Evolutionary conservation across 2,329 filamentous ascomycete genomes (phyloP).

Genomic region (Ascochyta fabae): DNA sequence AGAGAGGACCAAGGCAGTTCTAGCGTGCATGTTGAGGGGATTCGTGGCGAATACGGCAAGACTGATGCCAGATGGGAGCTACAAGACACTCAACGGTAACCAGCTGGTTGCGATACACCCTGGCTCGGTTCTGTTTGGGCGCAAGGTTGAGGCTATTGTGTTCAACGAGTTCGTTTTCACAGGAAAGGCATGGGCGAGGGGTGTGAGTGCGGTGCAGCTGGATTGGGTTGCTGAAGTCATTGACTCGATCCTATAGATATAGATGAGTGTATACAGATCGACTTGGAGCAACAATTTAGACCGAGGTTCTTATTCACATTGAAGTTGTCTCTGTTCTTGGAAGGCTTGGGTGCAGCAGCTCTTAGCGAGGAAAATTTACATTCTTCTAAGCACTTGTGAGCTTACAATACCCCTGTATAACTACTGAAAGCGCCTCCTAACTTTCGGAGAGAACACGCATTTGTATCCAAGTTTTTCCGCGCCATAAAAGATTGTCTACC

Average conservation of each 20-base stretch:
- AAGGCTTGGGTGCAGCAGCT: too few relatives aligned
- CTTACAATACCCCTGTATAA: too few relatives aligned
- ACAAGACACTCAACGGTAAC: constrained; percentile 66
- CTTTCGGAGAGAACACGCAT: too few relatives aligned
- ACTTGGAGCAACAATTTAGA: not conserved
- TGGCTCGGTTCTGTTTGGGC: constrained; percentile 64
- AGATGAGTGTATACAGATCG: not conserved
- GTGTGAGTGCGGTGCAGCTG: constrained; percentile 68
- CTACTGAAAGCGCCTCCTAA: too few relatives aligned
- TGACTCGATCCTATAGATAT: constrained; percentile 38
- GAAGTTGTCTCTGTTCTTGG: too few relatives aligned
- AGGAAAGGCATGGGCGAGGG: constrained; percentile 66
- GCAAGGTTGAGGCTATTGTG: constrained; percentile 65
- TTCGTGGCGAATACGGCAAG: constrained; percentile 67
- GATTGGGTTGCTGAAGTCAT: constrained; percentile 65
- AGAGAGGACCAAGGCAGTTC: constrained; percentile 57
- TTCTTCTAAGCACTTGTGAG: too few relatives aligned
- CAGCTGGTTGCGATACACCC: constrained; percentile 69
- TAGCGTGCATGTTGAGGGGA: constrained; percentile 65
- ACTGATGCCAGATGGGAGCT: constrained; percentile 65
- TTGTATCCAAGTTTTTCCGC: too few relatives aligned
- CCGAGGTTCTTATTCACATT: too few relatives aligned
- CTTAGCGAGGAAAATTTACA: too few relatives aligned
- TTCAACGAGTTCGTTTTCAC: constrained; percentile 72
- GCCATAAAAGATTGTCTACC: constrained; percentile 21